Percentiles rank a stretch among this genome's conserved stretches.
Conservation (phyloP, 768 basidiomycete genomes). For the Hebeloma cylindrosporum region DNA sequence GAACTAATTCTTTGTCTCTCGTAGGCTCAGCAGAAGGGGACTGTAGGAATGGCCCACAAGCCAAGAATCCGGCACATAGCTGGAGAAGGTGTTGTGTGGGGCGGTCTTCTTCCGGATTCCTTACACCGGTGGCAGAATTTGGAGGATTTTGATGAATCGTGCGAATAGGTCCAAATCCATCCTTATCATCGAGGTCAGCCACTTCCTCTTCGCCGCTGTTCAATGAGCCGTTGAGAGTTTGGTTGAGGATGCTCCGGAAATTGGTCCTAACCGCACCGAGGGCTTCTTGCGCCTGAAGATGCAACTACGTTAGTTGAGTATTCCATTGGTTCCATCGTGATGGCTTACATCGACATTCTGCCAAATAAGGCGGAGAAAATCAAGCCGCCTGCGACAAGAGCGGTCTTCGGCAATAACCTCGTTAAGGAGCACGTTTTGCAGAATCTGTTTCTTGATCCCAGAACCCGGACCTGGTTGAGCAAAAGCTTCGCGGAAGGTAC, state of each 20-base stretch:
- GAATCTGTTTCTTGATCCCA: constrained; percentile 62
- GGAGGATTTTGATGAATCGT: constrained; percentile 37
- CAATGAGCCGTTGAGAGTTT: constrained; percentile 30
- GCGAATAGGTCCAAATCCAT: constrained; percentile 58
- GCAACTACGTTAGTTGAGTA: neutral
- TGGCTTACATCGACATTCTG: constrained; percentile 63
- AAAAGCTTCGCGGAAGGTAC: constrained; percentile 46
- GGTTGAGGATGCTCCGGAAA: constrained; percentile 44
- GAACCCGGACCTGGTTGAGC: constrained; percentile 42
- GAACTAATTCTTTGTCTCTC: constrained; percentile 59
- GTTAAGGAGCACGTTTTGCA: constrained; percentile 38
- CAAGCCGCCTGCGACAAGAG: constrained; percentile 27
- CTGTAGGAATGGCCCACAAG: constrained; percentile 63
- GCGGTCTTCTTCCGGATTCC: constrained; percentile 23
- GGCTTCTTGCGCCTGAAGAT: constrained; percentile 52
- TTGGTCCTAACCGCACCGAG: constrained; percentile 28
- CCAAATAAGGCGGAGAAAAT: constrained; percentile 63
- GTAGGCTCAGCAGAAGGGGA: constrained; percentile 57
- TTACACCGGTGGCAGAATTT: constrained; percentile 28
- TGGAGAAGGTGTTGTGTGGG: constrained; percentile 40
- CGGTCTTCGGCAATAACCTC: constrained; percentile 7
- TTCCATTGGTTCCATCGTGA: neutral
- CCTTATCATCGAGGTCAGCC: constrained; percentile 44
- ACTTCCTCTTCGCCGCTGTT: constrained; percentile 19
- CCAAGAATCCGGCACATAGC: constrained; percentile 59